phyloP scores from a whole-genome alignment of 106 monocot genomes.

The Platanthera guangdongensis region DNA sequence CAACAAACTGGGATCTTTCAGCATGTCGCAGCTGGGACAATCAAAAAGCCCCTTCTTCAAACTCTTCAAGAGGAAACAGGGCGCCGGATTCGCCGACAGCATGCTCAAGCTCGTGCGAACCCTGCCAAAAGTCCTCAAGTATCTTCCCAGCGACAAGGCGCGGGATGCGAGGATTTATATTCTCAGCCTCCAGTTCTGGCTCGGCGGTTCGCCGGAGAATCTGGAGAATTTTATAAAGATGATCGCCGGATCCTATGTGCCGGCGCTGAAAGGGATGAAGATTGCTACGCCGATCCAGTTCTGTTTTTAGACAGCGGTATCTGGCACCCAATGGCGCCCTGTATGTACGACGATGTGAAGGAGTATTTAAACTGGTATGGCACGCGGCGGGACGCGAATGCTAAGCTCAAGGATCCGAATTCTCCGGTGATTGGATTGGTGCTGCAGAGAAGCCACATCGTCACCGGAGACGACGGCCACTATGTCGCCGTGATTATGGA shows the following conservation, averaged over 20 bases:
- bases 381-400: slow-evolving; percentile 40
- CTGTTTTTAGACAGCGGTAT: slow-evolving; percentile 57
- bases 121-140: slow-evolving; percentile 67
- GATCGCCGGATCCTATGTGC: slow-evolving; percentile 53
- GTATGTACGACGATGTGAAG: slow-evolving; percentile 62
- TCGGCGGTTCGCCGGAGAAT: slow-evolving; percentile 64
- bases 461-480: slow-evolving; percentile 66
- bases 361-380: slow-evolving; percentile 77
- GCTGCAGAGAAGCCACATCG: slow-evolving; percentile 73
- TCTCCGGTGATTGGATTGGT: slow-evolving; percentile 50
- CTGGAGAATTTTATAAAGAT: slow-evolving; percentile 68
- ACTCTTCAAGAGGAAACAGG: slow-evolving; percentile 55
- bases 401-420: slow-evolving; percentile 29
- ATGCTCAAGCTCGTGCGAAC: slow-evolving; percentile 71
- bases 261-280: slow-evolving; percentile 36
- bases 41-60: slow-evolving; percentile 73
- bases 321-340: slow-evolving; percentile 64
- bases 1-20: slow-evolving; percentile 75
- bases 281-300: slow-evolving; percentile 48
- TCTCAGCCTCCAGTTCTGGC: slow-evolving; percentile 79
- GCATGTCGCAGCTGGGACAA: slow-evolving; percentile 75
- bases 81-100: slow-evolving; percentile 56
- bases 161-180: slow-evolving; percentile 70
- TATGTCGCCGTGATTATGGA: slow-evolving; percentile 75
- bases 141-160: slow-evolving; percentile 66